phyloP scores from a whole-genome alignment of 2,329 filamentous ascomycete species.

The Botrytis sinoallii region DNA sequence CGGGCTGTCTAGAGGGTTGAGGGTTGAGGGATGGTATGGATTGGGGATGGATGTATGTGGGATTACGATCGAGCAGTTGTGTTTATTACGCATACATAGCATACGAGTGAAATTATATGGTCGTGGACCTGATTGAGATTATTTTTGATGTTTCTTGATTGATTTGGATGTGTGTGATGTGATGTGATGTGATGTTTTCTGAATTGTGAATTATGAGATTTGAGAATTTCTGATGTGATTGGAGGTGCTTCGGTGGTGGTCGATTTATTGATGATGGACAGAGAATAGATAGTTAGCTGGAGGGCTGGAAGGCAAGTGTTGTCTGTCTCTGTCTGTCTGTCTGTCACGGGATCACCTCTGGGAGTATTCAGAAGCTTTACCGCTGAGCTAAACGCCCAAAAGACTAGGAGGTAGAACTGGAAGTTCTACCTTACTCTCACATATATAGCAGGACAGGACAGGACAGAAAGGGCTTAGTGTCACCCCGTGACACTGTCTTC shows the following conservation, averaged over 20 bases:
- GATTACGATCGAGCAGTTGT: slow-evolving; percentile 8
- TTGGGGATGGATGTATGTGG: not conserved
- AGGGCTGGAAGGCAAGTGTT: too few species aligned
- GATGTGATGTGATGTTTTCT: not conserved
- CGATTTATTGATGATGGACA: not conserved
- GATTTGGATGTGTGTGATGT: not conserved
- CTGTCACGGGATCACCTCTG: too few species aligned
- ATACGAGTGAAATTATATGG: slow-evolving; percentile 9
- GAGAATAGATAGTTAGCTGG: not conserved
- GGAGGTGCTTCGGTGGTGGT: not conserved
- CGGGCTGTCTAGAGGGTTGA: slow-evolving; percentile 15
- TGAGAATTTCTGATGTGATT: not conserved
- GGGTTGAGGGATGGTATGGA: slow-evolving; percentile 5
- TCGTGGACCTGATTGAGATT: not conserved
- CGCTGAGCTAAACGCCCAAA: too few species aligned
- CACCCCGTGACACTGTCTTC: too few species aligned
- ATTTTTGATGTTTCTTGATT: not conserved
- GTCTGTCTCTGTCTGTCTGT: too few species aligned
- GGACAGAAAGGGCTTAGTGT: too few species aligned
- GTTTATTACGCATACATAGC: slow-evolving; percentile 10
- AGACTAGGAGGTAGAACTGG: too few species aligned
- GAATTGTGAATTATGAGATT: not conserved
- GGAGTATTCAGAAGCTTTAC: too few species aligned
- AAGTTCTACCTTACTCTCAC: too few species aligned
- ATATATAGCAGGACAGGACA: too few species aligned